Evolutionary conservation across 192 early-diverging fungal genomes (phyloP).

Genomic region (Coemansia sp.): DNA sequence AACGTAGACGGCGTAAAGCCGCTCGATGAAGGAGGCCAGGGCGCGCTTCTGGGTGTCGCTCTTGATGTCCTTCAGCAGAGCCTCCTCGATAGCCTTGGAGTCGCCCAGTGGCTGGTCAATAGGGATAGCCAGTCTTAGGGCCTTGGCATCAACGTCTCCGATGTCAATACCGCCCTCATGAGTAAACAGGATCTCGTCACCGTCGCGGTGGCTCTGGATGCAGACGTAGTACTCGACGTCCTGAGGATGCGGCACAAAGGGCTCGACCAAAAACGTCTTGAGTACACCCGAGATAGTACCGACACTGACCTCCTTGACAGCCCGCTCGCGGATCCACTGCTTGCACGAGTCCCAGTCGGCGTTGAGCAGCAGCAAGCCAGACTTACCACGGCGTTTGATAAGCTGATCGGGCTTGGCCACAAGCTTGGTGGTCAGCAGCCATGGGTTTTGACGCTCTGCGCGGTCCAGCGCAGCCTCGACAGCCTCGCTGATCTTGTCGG

Average conservation of each 20-base stretch:
- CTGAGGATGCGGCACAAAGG: constrained; percentile 87
- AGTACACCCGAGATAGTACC: constrained; percentile 81
- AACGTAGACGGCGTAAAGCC: constrained; percentile 92
- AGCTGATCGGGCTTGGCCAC: constrained; percentile 98
- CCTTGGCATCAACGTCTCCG: constrained; percentile 98
- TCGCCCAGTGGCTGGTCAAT: constrained; percentile 77
- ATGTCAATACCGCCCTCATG: constrained; percentile 98
- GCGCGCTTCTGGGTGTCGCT: constrained; percentile 63
- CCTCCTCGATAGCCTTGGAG: constrained; percentile 61
- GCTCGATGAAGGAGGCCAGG: constrained; percentile 87
- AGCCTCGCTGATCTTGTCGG: constrained; percentile 60
- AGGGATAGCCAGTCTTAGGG: constrained; percentile 77
- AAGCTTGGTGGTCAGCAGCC: constrained; percentile 75
- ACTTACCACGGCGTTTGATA: constrained; percentile 97
- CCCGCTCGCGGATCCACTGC: constrained; percentile 87
- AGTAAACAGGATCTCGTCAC: constrained; percentile 95
- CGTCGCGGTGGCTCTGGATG: constrained; percentile 94
- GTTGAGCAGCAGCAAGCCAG: constrained; percentile 89
- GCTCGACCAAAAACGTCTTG: constrained; percentile 95
- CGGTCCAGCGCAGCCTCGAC: constrained; percentile 66
- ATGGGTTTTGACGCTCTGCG: constrained; percentile 79
- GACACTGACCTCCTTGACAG: constrained; percentile 83
- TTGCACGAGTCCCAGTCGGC: constrained; percentile 84
- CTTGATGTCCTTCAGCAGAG: constrained; percentile 71
- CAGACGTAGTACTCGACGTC: constrained; percentile 96